Base-by-base conservation (phyloP, 305 asterid species). In the Petunia hybrid region DNA sequence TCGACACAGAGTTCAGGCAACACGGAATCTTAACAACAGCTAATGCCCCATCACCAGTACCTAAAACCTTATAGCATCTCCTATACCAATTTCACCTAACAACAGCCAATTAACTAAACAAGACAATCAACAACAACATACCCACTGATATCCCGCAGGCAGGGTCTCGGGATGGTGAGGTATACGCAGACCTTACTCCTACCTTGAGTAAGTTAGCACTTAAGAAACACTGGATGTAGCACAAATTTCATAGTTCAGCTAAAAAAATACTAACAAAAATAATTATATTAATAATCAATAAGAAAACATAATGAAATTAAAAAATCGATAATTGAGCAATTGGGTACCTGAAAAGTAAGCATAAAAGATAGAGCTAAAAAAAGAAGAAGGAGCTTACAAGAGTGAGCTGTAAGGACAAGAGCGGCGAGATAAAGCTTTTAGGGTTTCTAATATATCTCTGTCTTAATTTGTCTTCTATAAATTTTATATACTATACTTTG, bases 391-490 rank as follows among this genome's bases (percentile, higher is more conserved):
- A 8, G 57, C 76, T 42, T 42, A 14, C n/a, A n/a, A 14, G 75
- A 68, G 75, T 68, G 55, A 45, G 39, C 46, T 48, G 35, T 53
- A 53, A 74, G 63, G 78, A 71, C 12, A 64, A 53, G 78, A 53
- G 78, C 78, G 78, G 78, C 78, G 78, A 53, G 78, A 53, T 51
- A 73, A 46, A 53, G 46, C 60, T n/a, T 73, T 74, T 74, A 74
- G 78, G 78, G 78, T 74, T 74, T 74, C 63, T 57, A 4, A 63
- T 53, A 7, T 1, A 10, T 14, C 35, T 3, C 67, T 62, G 6
- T 66, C 13, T 41, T 5, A 13, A 66, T 66, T 66, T 66, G 53
- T 53, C 78, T 74, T 53, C 78, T 13, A 46, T 43, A 7, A 74
- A 35, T 13, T 73, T n/a, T n/a, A n/a, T n/a, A n/a, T n/a, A n/a